A percentile compares a stretch with the other conserved stretches of the same genome.
Evolutionary conservation across 1,284 basidiomycete species (phyloP).

Genomic region (Gymnopus androsaceus): DNA sequence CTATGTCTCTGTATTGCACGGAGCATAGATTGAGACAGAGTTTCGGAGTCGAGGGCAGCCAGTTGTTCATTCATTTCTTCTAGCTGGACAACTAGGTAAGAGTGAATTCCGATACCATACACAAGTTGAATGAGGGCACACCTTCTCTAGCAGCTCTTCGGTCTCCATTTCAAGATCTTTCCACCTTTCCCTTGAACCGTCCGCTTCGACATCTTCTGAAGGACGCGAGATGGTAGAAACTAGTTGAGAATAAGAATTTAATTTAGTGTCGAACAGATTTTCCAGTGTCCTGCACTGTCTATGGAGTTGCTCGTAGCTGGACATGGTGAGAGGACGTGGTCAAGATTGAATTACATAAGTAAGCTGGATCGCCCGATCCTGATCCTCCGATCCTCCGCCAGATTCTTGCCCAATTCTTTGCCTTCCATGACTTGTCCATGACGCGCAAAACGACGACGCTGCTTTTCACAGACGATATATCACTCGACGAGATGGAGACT

Average conservation of each 20-base stretch:
- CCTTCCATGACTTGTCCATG: not conserved
- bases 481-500: too few species aligned
- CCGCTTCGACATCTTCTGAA: slow-evolving; percentile 69
- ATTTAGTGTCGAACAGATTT: slow-evolving; percentile 86
- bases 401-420: not conserved
- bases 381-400: not conserved
- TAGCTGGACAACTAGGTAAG: slow-evolving; percentile 52
- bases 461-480: not conserved
- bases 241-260: slow-evolving; percentile 86
- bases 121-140: slow-evolving; percentile 33
- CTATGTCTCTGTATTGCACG: slow-evolving; percentile 89
- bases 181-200: slow-evolving; percentile 70
- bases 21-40: slow-evolving; percentile 82
- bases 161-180: slow-evolving; percentile 85
- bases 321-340: slow-evolving; percentile 43
- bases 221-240: slow-evolving; percentile 72
- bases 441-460: not conserved
- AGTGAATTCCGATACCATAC: not conserved
- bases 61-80: slow-evolving; percentile 83
- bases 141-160: slow-evolving; percentile 87
- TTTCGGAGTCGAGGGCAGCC: slow-evolving; percentile 68
- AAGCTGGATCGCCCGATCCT: not conserved
- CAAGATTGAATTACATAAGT: not conserved
- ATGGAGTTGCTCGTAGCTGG: slow-evolving; percentile 77
- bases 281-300: slow-evolving; percentile 90